Percentiles rank a stretch among this genome's conserved stretches.
phyloP scores from a whole-genome alignment of 2,329 filamentous ascomycete species.

The Sodiomyces alkalinus region DNA sequence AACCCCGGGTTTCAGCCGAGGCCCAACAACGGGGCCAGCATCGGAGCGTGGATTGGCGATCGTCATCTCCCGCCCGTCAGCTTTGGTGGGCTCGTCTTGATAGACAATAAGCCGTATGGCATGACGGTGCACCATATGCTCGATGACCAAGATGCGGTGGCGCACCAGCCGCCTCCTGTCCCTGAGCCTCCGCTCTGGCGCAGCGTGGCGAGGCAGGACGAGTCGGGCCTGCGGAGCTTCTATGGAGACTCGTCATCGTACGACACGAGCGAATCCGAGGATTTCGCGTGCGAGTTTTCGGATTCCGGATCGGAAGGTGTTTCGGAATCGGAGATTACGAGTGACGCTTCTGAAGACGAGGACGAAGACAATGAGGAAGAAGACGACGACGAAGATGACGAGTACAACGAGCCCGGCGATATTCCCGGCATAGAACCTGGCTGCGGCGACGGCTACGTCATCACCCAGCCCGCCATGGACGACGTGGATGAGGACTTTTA shows the following conservation, averaged over 20 bases:
- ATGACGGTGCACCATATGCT: slow-evolving; percentile 98
- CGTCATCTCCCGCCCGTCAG: slow-evolving; percentile 82
- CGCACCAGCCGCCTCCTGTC: too few species aligned
- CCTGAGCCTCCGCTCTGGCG: slow-evolving; percentile 12
- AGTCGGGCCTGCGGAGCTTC: slow-evolving; percentile 23
- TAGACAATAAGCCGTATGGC: slow-evolving; percentile 74
- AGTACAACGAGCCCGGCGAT: slow-evolving; percentile 52
- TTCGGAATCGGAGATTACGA: slow-evolving; percentile 36
- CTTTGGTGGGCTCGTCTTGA: slow-evolving; percentile 72
- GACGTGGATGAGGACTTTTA: slow-evolving; percentile 76
- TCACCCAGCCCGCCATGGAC: slow-evolving; percentile 86
- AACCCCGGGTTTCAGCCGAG: slow-evolving; percentile 68
- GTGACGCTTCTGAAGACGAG: slow-evolving; percentile 27
- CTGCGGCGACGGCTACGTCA: slow-evolving; percentile 60
- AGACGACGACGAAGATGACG: slow-evolving; percentile 32
- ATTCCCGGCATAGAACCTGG: slow-evolving; percentile 63
- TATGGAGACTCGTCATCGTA: slow-evolving; percentile 23
- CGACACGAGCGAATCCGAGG: slow-evolving; percentile 32
- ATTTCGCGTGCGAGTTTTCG: slow-evolving; percentile 45
- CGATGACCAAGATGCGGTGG: slow-evolving; percentile 35
- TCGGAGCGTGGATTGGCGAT: slow-evolving; percentile 76
- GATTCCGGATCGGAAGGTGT: slow-evolving; percentile 42
- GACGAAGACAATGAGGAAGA: slow-evolving; percentile 33
- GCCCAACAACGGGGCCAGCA: slow-evolving; percentile 77
- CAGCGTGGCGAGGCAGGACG: slow-evolving; percentile 23